Percentiles rank a stretch among this genome's conserved stretches.
Evolutionary conservation across 2,329 filamentous ascomycete species (phyloP).

Genomic region (Trichoderma hamatum): DNA sequence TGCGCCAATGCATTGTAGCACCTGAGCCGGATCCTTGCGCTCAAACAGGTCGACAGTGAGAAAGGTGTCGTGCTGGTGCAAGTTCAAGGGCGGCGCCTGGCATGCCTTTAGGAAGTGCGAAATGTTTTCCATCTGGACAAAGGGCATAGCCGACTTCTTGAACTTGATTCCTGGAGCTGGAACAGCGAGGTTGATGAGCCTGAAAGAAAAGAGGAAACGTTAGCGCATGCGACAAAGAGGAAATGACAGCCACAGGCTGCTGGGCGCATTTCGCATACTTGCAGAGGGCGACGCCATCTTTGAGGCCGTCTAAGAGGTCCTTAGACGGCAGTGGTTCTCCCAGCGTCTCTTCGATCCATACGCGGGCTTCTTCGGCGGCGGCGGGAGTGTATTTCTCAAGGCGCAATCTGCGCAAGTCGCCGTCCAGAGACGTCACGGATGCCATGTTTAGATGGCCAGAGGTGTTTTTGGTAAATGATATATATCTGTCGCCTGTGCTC

Average conservation of each 20-base stretch:
- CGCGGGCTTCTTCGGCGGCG: conserved; percentile 80
- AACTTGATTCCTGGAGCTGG: conserved; percentile 81
- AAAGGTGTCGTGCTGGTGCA: conserved; percentile 93
- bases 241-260: neutral
- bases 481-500: neutral
- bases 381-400: conserved; percentile 90
- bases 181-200: conserved; percentile 78
- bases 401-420: conserved; percentile 91
- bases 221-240: conserved; percentile 4
- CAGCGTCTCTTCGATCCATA: conserved; percentile 83
- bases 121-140: conserved; percentile 99
- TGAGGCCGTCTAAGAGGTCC: conserved; percentile 83
- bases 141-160: conserved; percentile 93
- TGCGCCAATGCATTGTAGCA: conserved; percentile 86
- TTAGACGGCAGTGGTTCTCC: conserved; percentile 70
- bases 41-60: conserved; percentile 97
- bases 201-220: conserved; percentile 40
- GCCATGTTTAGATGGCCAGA: conserved; percentile 63
- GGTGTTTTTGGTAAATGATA: neutral
- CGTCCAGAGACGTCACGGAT: conserved; percentile 89
- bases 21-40: conserved; percentile 92
- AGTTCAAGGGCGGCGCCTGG: conserved; percentile 79
- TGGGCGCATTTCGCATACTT: conserved; percentile 59
- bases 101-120: conserved; percentile 91
- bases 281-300: conserved; percentile 91